Conservation (phyloP, 2,329 filamentous ascomycete genomes). For the Ustulina deusta region DNA sequence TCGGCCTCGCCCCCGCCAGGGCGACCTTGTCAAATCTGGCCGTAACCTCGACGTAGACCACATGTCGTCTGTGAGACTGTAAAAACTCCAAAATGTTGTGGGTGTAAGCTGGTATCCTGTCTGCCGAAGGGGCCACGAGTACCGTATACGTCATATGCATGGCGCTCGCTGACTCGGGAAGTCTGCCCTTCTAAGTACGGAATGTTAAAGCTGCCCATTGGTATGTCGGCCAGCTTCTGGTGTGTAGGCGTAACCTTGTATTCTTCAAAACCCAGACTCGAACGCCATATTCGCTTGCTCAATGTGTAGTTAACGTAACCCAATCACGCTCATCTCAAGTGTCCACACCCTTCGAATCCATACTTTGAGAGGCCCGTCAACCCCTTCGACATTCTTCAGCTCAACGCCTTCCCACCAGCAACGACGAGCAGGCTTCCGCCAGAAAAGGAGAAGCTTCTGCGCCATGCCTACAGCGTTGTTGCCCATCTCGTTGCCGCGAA, state of each 20-base stretch:
- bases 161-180: neutral
- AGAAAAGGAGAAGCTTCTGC: slow-evolving; percentile 96
- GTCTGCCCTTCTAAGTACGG: slow-evolving; percentile 4
- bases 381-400: slow-evolving; percentile 86
- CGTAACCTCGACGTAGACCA: neutral
- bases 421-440: slow-evolving; percentile 93
- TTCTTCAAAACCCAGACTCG: slow-evolving; percentile 34
- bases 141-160: neutral
- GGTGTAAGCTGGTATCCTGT: slow-evolving; percentile 21
- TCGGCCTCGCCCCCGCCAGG: neutral
- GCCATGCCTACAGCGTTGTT: slow-evolving; percentile 94
- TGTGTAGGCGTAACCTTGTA: slow-evolving; percentile 32
- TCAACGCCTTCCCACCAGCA: slow-evolving; percentile 99
- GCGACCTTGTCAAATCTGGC: slow-evolving; percentile 2
- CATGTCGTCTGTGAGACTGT: neutral
- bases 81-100: slow-evolving; percentile 7
- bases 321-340: slow-evolving; percentile 96
- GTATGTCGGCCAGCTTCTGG: slow-evolving; percentile 24
- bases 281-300: slow-evolving; percentile 46
- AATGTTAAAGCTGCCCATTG: slow-evolving; percentile 18
- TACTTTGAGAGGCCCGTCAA: slow-evolving; percentile 92
- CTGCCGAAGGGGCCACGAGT: slow-evolving; percentile 2
- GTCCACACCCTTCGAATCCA: slow-evolving; percentile 99
- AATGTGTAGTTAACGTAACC: slow-evolving; percentile 69
- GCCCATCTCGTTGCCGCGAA: slow-evolving; percentile 80